Evolutionary conservation across 2,329 filamentous ascomycete species (phyloP).

Genomic region (Colletotrichum echinochloae): DNA sequence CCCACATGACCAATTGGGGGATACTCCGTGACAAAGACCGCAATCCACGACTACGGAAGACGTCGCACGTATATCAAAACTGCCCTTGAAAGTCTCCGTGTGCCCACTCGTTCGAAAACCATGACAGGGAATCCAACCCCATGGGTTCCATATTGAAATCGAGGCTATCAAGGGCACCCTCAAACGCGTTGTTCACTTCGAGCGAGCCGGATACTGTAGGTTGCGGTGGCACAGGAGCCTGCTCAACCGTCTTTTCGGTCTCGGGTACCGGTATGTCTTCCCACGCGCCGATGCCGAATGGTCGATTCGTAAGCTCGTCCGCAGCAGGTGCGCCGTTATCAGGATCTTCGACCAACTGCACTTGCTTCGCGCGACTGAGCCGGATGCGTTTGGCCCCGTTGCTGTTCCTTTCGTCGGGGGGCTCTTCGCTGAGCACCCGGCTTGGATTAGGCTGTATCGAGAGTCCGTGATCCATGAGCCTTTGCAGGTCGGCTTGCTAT

Average conservation of each 20-base stretch:
- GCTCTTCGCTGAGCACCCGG: conserved; percentile 48
- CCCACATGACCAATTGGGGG: no score
- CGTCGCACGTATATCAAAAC: conserved; percentile 1
- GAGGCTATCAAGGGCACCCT: conserved; percentile 60
- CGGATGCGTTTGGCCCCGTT: conserved; percentile 29
- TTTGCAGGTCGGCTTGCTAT: conserved; percentile 60
- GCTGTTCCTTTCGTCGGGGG: conserved; percentile 24
- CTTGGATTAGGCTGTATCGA: conserved; percentile 48
- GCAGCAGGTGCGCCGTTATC: conserved; percentile 28
- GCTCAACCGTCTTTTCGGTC: conserved; percentile 25
- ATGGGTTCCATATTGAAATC: conserved; percentile 60
- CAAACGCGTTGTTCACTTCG: conserved; percentile 64
- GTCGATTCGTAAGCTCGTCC: conserved; percentile 38
- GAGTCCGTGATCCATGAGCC: conserved; percentile 61
- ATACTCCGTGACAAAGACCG: neutral
- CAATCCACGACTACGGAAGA: no score
- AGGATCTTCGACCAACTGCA: conserved; percentile 35
- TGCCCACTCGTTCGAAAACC: conserved; percentile 38
- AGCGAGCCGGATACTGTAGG: conserved; percentile 50
- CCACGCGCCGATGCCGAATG: conserved; percentile 38
- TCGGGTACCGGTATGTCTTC: conserved; percentile 38
- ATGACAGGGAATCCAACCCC: conserved; percentile 50
- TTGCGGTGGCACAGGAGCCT: conserved; percentile 29
- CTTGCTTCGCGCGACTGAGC: conserved; percentile 31
- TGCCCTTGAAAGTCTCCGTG: conserved; percentile 34